phyloP scores from a whole-genome alignment of 1,284 basidiomycete species.

The Pseudozyma hubeiensis region DNA sequence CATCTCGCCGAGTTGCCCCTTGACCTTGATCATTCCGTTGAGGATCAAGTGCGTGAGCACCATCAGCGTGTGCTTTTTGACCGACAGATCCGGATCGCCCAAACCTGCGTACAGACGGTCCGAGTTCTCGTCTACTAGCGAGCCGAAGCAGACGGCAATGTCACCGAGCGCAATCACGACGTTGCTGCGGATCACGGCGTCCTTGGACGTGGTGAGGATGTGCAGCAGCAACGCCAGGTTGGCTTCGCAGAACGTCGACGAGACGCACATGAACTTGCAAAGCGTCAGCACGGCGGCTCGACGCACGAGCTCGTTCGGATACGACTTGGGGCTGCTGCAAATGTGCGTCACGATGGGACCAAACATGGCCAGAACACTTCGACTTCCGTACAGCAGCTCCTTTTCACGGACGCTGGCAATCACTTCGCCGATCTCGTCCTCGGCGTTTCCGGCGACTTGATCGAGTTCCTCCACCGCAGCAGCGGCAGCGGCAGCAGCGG shows the following conservation, averaged over 20 bases:
- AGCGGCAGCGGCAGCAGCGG: slow-evolving; percentile 48
- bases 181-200: slow-evolving; percentile 90
- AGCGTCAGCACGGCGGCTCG: slow-evolving; percentile 88
- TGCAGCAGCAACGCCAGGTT: slow-evolving; percentile 90
- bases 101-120: slow-evolving; percentile 94
- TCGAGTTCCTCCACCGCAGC: slow-evolving; percentile 80
- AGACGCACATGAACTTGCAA: slow-evolving; percentile 96
- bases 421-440: slow-evolving; percentile 96
- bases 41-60: slow-evolving; percentile 96
- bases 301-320: slow-evolving; percentile 83
- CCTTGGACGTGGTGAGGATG: slow-evolving; percentile 88
- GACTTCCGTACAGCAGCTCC: slow-evolving; percentile 85
- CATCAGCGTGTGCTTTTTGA: slow-evolving; percentile 99
- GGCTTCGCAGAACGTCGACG: slow-evolving; percentile 90
- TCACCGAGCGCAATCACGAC: slow-evolving; percentile 97
- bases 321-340: slow-evolving; percentile 75
- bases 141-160: slow-evolving; percentile 95
- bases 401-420: slow-evolving; percentile 85
- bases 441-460: slow-evolving; percentile 95
- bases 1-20: slow-evolving; percentile 98
- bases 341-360: slow-evolving; percentile 91
- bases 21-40: slow-evolving; percentile 99
- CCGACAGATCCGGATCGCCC: slow-evolving; percentile 83
- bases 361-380: slow-evolving; percentile 86
- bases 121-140: slow-evolving; percentile 95